phyloP scores from a whole-genome alignment of 768 basidiomycete species.

The Boletus bicolor region DNA sequence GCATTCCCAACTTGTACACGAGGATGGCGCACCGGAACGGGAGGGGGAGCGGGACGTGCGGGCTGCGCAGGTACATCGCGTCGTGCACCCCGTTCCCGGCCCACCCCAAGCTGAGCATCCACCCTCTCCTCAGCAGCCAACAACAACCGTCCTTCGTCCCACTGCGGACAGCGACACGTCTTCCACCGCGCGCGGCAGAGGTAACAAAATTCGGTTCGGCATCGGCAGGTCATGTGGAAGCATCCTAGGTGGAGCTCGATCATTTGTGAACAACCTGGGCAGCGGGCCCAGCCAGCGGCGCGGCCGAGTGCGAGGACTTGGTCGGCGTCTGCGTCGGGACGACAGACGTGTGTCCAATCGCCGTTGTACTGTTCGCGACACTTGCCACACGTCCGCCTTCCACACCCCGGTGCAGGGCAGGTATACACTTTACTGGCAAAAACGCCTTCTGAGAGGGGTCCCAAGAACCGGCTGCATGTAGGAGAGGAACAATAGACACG shows the following conservation, averaged over 20 bases:
- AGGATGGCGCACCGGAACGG: neutral
- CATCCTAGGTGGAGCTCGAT: constrained; percentile 39
- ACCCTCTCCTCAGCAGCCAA: constrained; percentile 46
- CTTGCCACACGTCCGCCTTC: constrained; percentile 22
- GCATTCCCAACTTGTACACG: neutral
- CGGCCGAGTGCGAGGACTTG: constrained; percentile 28
- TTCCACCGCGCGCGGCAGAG: constrained; percentile 60
- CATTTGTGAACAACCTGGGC: constrained; percentile 38
- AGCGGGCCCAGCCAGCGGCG: constrained; percentile 35
- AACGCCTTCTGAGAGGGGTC: constrained; percentile 24
- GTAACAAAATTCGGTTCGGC: constrained; percentile 40
- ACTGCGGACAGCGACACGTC: constrained; percentile 58
- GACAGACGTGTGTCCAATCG: constrained; percentile 25
- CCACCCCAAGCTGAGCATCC: constrained; percentile 33
- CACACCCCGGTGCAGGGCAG: constrained; percentile 21
- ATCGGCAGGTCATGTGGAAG: constrained; percentile 41
- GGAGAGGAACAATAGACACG: constrained; percentile 39
- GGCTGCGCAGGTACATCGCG: constrained; percentile 28
- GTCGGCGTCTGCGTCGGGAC: constrained; percentile 22
- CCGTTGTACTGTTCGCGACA: constrained; percentile 26
- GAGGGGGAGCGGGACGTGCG: neutral
- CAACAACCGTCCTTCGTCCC: constrained; percentile 50
- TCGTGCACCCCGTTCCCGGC: constrained; percentile 30
- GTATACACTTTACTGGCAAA: constrained; percentile 24
- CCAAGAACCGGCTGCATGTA: constrained; percentile 37